A percentile compares a stretch with the other conserved stretches of the same genome.
phyloP scores from a whole-genome alignment of 768 basidiomycete genomes.

The Lactarius psammicola region DNA sequence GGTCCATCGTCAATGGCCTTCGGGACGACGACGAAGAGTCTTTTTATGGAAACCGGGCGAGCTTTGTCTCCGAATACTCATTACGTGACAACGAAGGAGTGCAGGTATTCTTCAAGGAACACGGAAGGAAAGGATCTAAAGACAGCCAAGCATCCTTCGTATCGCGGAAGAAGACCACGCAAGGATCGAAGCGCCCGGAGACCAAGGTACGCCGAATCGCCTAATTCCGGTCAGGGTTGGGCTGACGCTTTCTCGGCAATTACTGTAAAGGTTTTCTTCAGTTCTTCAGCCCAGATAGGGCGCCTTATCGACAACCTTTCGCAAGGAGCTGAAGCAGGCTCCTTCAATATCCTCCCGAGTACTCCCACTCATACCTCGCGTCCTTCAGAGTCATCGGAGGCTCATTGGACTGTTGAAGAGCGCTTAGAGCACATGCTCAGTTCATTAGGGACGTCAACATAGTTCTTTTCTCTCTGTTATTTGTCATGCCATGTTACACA shows the following conservation, averaged over 20 bases:
- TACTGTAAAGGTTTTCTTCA: constrained; percentile 72
- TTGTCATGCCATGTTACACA: constrained; percentile 6
- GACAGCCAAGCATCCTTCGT: constrained; percentile 58
- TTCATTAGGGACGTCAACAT: constrained; percentile 35
- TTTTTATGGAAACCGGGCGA: constrained; percentile 61
- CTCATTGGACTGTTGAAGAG: constrained; percentile 73
- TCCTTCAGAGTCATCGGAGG: constrained; percentile 55
- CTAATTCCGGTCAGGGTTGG: constrained; percentile 1
- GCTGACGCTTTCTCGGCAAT: constrained; percentile 7
- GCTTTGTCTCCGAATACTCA: constrained; percentile 76
- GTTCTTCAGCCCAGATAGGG: constrained; percentile 74
- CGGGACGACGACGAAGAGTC: constrained; percentile 76
- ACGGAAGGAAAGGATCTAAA: constrained; percentile 62
- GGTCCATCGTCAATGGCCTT: constrained; percentile 82
- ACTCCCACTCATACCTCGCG: constrained; percentile 18
- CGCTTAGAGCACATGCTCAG: constrained; percentile 70
- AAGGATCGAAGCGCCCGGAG: constrained; percentile 65
- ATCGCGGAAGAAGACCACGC: constrained; percentile 56
- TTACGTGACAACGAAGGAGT: constrained; percentile 57
- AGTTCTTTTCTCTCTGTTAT: constrained; percentile 30
- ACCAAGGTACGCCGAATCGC: constrained; percentile 62
- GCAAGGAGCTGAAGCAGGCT: constrained; percentile 76
- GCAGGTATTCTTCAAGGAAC: constrained; percentile 76
- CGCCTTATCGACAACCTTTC: constrained; percentile 82
- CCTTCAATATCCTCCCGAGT: constrained; percentile 71